phyloP scores from a whole-genome alignment of 2,329 filamentous ascomycete genomes.

The Colletotrichum destructivum region DNA sequence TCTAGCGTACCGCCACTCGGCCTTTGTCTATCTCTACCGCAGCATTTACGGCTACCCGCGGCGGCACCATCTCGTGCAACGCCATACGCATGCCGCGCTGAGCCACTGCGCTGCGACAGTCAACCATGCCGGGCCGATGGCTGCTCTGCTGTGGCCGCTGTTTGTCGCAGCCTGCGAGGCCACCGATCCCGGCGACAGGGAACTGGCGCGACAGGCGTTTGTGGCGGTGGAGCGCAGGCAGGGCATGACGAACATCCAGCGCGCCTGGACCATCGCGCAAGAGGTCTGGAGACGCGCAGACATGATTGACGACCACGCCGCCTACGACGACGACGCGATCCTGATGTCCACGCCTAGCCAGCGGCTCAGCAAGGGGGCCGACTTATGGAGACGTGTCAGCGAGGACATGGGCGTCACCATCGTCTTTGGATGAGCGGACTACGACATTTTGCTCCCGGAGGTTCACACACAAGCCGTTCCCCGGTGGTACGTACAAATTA shows the following conservation, averaged over 20 bases:
- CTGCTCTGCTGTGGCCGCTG: conserved; percentile 75
- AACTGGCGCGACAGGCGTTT: conserved; percentile 67
- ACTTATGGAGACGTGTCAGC: conserved; percentile 71
- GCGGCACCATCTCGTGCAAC: conserved; percentile 66
- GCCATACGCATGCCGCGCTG: conserved; percentile 65
- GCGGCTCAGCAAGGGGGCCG: conserved; percentile 48
- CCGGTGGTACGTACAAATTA: not conserved
- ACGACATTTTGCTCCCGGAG: too few relatives aligned
- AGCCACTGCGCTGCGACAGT: conserved; percentile 70
- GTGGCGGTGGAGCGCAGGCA: conserved; percentile 68
- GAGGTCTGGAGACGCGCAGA: conserved; percentile 74
- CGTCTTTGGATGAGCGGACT: conserved; percentile 68
- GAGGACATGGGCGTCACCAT: conserved; percentile 71
- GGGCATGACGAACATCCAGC: conserved; percentile 76
- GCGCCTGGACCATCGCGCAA: conserved; percentile 72
- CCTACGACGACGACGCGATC: conserved; percentile 23
- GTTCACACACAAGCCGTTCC: not conserved
- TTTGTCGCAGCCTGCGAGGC: conserved; percentile 77
- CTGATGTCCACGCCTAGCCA: conserved; percentile 36
- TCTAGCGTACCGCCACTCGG: conserved; percentile 72
- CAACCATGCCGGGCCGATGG: conserved; percentile 71
- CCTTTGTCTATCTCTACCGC: conserved; percentile 71
- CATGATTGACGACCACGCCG: conserved; percentile 46
- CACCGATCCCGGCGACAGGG: conserved; percentile 62
- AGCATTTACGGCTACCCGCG: conserved; percentile 66